Conservation (phyloP, 495 filamentous ascomycete genomes). For the Xylaria bambusicola region DNA sequence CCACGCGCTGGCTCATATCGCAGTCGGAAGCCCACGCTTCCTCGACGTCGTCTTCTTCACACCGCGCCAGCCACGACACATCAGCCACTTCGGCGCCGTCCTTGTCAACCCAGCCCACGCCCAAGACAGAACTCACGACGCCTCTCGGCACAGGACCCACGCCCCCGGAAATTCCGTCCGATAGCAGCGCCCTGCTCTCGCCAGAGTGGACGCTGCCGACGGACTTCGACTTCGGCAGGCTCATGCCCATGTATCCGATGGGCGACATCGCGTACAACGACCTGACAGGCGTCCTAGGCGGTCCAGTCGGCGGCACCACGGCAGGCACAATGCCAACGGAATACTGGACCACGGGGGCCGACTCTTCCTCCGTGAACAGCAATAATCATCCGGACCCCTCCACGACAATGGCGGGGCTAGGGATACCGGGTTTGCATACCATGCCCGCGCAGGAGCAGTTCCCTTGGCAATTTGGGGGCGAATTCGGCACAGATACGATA, state of each 20-base stretch:
- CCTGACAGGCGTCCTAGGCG: constrained; percentile 37
- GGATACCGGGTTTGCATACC: constrained; percentile 14
- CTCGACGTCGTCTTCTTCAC: constrained; percentile 16
- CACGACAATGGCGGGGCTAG: not conserved
- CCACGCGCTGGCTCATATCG: constrained; percentile 17
- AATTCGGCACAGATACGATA: constrained; percentile 55
- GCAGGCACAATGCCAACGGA: constrained; percentile 16
- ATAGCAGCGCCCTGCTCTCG: constrained; percentile 23
- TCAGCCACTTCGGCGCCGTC: constrained; percentile 10
- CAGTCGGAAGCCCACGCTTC: constrained; percentile 28
- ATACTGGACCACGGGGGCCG: not conserved
- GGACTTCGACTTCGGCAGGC: constrained; percentile 47
- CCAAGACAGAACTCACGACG: constrained; percentile 18
- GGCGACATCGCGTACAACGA: constrained; percentile 57
- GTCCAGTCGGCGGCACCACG: constrained; percentile 18
- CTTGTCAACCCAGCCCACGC: constrained; percentile 11
- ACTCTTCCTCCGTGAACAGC: not conserved
- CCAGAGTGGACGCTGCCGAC: constrained; percentile 38
- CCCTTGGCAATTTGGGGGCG: constrained; percentile 40
- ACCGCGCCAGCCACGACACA: constrained; percentile 20
- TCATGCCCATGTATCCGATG: constrained; percentile 57
- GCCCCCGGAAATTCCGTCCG: constrained; percentile 19
- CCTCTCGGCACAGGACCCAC: constrained; percentile 25
- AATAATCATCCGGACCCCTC: constrained; percentile 1
- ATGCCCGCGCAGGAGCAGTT: constrained; percentile 22